These are phyloP conservation scores for Aspergillus neoniger DNA, from an alignment of 2,329 filamentous ascomycete species.

Conservation along the genomic window DNA sequence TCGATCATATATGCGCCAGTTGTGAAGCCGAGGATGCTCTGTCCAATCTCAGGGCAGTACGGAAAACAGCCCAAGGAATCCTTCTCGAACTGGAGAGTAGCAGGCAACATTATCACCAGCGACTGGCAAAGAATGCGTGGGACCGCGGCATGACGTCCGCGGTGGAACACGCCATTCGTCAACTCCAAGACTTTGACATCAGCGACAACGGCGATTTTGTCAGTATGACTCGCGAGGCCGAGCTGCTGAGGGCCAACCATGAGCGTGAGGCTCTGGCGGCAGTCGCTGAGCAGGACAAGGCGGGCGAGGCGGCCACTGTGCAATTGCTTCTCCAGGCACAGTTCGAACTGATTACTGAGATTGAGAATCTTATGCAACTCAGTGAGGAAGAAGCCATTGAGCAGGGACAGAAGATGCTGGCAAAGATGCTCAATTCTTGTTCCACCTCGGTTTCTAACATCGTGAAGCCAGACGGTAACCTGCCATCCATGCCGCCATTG, in stretches of 20 bases:
- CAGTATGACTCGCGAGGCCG: constrained; percentile 76
- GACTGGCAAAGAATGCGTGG: constrained; percentile 79
- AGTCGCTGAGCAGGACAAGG: constrained; percentile 80
- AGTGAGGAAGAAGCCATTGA: constrained; percentile 79
- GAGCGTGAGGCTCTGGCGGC: constrained; percentile 76
- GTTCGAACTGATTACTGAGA: constrained; percentile 83
- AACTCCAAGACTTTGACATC: constrained; percentile 70
- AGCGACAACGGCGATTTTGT: constrained; percentile 68
- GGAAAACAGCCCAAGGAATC: constrained; percentile 86
- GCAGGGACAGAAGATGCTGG: constrained; percentile 74
- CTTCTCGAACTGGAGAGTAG: constrained; percentile 86
- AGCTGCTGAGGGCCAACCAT: constrained; percentile 80
- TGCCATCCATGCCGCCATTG: constrained; percentile 59
- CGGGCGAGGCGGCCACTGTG: constrained; percentile 73
- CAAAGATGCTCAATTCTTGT: constrained; percentile 75
- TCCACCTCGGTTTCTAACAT: constrained; percentile 75
- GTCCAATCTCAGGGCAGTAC: constrained; percentile 69
- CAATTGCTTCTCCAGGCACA: constrained; percentile 86
- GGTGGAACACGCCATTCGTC: constrained; percentile 78
- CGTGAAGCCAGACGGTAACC: constrained; percentile 81
- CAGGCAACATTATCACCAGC: constrained; percentile 85
- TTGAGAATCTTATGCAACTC: constrained; percentile 80
- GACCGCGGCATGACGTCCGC: constrained; percentile 85
- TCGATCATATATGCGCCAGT: constrained; percentile 76
- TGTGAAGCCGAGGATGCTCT: constrained; percentile 68